Evolutionary conservation across 2,329 filamentous ascomycete species (phyloP), one percentile per base, ranked within the genome.

Genomic region (Colletotrichum agaves): DNA sequence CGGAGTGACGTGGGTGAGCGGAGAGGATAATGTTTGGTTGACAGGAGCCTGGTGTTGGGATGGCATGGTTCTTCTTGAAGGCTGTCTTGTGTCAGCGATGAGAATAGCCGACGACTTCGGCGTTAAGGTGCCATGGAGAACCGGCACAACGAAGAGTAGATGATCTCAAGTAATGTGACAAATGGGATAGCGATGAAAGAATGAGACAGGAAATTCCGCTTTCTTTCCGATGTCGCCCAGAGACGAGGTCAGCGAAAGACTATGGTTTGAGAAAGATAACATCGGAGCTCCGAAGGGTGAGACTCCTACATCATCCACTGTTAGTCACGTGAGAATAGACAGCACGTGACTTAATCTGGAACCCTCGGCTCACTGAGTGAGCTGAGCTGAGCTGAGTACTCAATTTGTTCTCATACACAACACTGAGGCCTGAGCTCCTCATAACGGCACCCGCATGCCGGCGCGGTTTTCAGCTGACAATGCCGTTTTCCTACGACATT

Each of bases 41-140:
- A 80, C 82, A 1, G 87, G 87, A 5, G 85, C 85, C 0, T 90
- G 87, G 88, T 90, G 87, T 71, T 89, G 87, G 87, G 87, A 90
- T 73, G 87, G 87, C 3, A 87, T 90, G 86, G 86, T 90, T 1
- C 71, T 90, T 15, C 74, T 90, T 3, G 87, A 89, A 73, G 88
- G 88, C 1, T 90, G 87, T 62, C 78, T 89, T 3, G 80, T 87
- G 2, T 89, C 87, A 7, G 86, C 87, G 1, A 85, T 86, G 81
- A 79, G 82, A 37, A 79, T 89, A 49, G 87, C 86, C 0, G 71
- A 77, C n/a, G 82, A 80, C 12, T 81, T 89, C 71, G 84, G 78
- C 6, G 83, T 89, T 5, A 71, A 76, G 5, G 72, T 82, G 19
- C 81, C 81, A 0, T 83, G 75, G 80, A 15, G 8, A 46, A n/a